phyloP scores from a whole-genome alignment of 2,329 filamentous ascomycete species.

The Amesomyces nigricolor region DNA sequence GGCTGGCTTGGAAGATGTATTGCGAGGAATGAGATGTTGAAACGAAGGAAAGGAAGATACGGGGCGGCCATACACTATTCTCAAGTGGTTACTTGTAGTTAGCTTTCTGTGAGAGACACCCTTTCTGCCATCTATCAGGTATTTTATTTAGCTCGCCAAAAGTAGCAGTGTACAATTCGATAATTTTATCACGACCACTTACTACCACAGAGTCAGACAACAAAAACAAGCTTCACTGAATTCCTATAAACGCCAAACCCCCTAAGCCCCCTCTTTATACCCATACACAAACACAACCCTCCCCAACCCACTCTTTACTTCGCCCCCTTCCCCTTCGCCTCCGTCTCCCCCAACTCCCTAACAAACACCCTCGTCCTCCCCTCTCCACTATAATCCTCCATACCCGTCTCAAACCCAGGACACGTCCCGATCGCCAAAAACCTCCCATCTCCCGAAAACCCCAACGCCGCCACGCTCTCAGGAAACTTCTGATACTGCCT shows the following conservation, averaged over 20 bases:
- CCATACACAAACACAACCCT: neutral
- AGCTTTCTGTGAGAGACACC: no score
- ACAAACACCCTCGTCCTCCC: conserved; percentile 74
- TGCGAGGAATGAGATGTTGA: no score
- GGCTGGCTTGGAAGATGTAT: neutral
- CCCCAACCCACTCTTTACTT: conserved; percentile 43
- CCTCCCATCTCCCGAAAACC: conserved; percentile 71
- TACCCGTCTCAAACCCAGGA: conserved; percentile 81
- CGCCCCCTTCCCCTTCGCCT: conserved; percentile 77
- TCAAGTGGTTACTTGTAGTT: no score
- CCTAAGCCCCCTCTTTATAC: conserved; percentile 2
- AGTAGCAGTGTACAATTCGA: neutral
- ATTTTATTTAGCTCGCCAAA: no score
- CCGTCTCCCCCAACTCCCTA: conserved; percentile 76
- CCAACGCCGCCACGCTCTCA: conserved; percentile 69
- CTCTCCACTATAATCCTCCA: conserved; percentile 66
- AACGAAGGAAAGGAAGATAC: no score
- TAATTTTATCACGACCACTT: neutral
- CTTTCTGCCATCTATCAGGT: no score
- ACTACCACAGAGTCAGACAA: neutral
- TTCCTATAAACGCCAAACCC: conserved; percentile 13
- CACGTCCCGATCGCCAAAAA: conserved; percentile 76
- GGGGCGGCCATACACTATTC: no score
- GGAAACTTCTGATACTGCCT: conserved; percentile 82
- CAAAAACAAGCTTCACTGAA: neutral